Conservation (phyloP, 768 basidiomycete genomes). For the Psilocybe azurescens region DNA sequence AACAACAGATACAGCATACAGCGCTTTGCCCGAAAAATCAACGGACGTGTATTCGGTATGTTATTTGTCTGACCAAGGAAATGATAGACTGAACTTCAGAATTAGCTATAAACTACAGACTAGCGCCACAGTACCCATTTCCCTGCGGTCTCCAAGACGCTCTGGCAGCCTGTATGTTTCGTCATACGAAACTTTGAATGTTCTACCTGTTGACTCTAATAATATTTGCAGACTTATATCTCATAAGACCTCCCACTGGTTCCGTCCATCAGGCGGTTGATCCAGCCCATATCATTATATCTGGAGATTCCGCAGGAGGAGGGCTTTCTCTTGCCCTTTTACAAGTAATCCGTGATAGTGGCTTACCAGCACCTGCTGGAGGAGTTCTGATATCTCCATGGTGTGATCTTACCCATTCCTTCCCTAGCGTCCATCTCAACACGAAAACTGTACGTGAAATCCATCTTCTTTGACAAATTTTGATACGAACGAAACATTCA, state of each 20-base stretch:
- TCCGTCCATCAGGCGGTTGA: conserved; percentile 80
- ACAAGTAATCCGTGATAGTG: conserved; percentile 85
- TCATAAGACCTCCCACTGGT: conserved; percentile 85
- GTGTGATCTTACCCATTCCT: conserved; percentile 92
- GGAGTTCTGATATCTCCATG: conserved; percentile 92
- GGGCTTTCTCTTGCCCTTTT: conserved; percentile 84
- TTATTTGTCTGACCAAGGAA: neutral
- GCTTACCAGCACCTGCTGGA: conserved; percentile 84
- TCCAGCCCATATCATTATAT: conserved; percentile 82
- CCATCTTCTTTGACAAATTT: neutral
- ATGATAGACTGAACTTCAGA: conserved; percentile 12
- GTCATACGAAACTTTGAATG: neutral
- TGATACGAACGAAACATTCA: conserved; percentile 30
- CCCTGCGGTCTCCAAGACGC: conserved; percentile 92
- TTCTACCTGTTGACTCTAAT: neutral
- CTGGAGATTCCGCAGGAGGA: conserved; percentile 94
- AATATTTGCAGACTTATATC: conserved; percentile 71
- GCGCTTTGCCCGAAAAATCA: conserved; percentile 90
- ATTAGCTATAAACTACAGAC: conserved; percentile 77
- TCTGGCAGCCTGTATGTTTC: conserved; percentile 74
- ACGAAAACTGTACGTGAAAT: conserved; percentile 73
- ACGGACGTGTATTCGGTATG: conserved; percentile 84
- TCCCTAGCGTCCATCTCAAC: conserved; percentile 86
- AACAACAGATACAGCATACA: conserved; percentile 69
- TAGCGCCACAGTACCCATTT: conserved; percentile 98